Evolutionary conservation across 2,329 filamentous ascomycete genomes (phyloP).

Genomic region (Fusarium chlamydosporum): DNA sequence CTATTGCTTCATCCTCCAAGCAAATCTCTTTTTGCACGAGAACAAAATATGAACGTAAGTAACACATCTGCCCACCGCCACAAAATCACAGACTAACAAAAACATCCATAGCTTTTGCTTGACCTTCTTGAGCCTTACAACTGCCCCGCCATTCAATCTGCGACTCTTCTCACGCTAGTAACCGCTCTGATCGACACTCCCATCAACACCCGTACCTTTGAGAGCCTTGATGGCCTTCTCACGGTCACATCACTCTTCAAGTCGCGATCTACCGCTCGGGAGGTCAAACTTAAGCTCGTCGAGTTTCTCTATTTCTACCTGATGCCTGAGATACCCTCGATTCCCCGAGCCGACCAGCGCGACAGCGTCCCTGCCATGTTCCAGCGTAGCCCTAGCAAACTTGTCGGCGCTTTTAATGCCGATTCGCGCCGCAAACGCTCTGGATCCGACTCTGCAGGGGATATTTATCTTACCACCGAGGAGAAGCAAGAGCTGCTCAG

Average conservation of each 20-base stretch:
- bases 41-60: conserved; percentile 92
- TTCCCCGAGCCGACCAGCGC: conserved; percentile 63
- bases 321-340: conserved; percentile 85
- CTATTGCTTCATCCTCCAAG: conserved; percentile 92
- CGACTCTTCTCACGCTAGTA: conserved; percentile 90
- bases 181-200: conserved; percentile 89
- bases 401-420: conserved; percentile 68
- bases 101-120: conserved; percentile 80
- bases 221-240: conserved; percentile 89
- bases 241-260: conserved; percentile 96
- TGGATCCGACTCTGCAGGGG: conserved; percentile 59
- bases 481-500: conserved; percentile 87
- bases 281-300: conserved; percentile 95
- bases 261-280: conserved; percentile 83
- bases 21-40: conserved; percentile 86
- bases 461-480: conserved; percentile 70
- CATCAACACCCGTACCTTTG: conserved; percentile 90
- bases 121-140: conserved; percentile 94
- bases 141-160: conserved; percentile 90
- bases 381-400: conserved; percentile 78
- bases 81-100: conserved; percentile 21
- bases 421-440: conserved; percentile 54
- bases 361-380: conserved; percentile 66
- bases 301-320: conserved; percentile 99
- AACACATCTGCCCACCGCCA: not conserved